Evolutionary conservation across 1,284 basidiomycete genomes (phyloP).

Genomic region (Microbotryum saponariae): DNA sequence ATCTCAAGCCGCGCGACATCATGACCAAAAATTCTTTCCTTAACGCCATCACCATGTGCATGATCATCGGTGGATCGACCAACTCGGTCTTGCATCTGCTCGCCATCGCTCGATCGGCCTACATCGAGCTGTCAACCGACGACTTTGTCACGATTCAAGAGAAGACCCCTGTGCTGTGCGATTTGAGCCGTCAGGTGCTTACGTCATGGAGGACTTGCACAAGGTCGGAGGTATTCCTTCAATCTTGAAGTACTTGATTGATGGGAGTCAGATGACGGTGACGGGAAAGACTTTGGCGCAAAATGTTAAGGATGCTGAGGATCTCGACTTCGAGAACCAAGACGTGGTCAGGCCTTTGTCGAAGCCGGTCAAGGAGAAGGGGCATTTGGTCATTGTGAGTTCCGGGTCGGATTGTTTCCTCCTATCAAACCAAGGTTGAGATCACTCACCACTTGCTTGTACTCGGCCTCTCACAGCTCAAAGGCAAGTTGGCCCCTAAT

Average conservation of each 20-base stretch:
- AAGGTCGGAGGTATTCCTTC: constrained; percentile 44
- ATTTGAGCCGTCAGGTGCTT: constrained; percentile 44
- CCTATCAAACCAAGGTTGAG: no score
- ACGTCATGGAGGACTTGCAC: constrained; percentile 46
- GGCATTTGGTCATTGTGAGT: constrained; percentile 35
- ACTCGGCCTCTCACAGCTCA: constrained; percentile 14
- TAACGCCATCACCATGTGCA: constrained; percentile 45
- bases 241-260: constrained; percentile 21
- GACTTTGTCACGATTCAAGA: constrained; percentile 44
- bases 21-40: constrained; percentile 44
- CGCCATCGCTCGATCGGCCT: constrained; percentile 44
- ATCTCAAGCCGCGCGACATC: constrained; percentile 42
- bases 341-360: constrained; percentile 37
- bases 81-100: constrained; percentile 46
- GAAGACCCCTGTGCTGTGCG: constrained; percentile 43
- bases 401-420: no score
- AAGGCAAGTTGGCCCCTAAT: constrained; percentile 41
- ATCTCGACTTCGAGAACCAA: constrained; percentile 28
- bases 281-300: constrained; percentile 41
- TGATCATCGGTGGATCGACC: constrained; percentile 45
- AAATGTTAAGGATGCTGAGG: constrained; percentile 24
- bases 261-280: constrained; percentile 35
- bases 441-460: no score
- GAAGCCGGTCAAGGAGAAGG: constrained; percentile 35
- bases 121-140: constrained; percentile 43